Percentiles rank a stretch among this genome's conserved stretches.
Evolutionary conservation across 768 basidiomycete species (phyloP).

Genomic region (Mrakia gelida): DNA sequence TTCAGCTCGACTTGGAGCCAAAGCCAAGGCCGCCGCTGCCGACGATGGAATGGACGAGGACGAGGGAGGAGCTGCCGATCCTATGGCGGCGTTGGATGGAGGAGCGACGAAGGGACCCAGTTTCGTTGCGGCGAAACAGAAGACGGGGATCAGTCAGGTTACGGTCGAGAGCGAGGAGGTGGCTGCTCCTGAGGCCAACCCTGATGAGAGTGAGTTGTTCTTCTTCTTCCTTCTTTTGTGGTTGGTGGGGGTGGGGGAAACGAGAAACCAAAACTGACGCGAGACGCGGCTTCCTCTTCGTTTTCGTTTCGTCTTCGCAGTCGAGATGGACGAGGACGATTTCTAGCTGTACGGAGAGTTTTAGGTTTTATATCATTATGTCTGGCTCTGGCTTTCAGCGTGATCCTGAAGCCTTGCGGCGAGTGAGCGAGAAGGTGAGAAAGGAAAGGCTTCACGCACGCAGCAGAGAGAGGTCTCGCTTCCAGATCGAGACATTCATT

Average conservation of each 20-base stretch:
- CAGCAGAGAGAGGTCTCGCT: too few species aligned
- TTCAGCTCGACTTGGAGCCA: constrained; percentile 59
- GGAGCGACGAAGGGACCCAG: constrained; percentile 51
- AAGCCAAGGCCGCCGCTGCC: constrained; percentile 51
- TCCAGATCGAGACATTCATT: too few species aligned
- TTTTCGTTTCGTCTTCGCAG: not conserved
- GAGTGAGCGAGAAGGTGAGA: too few species aligned
- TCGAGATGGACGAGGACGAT: constrained; percentile 34
- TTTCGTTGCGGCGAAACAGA: constrained; percentile 54
- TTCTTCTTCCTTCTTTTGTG: not conserved
- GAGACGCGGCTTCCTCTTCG: not conserved
- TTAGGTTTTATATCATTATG: too few species aligned
- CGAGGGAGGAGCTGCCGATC: constrained; percentile 54
- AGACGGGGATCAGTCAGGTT: constrained; percentile 28
- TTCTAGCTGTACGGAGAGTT: constrained; percentile 3
- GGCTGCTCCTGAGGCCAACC: constrained; percentile 24
- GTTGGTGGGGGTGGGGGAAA: too few species aligned
- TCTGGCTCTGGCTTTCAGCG: too few species aligned
- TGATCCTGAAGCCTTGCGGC: too few species aligned
- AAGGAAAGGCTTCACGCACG: too few species aligned
- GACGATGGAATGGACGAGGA: constrained; percentile 43
- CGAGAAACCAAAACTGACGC: not conserved
- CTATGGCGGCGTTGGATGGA: constrained; percentile 68
- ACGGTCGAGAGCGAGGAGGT: constrained; percentile 21
- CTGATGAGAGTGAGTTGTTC: constrained; percentile 31